These are phyloP conservation scores for Cyclostephanos invisitatus DNA, from an alignment of 108 stramenopile genomes.

Conservation along the genomic window DNA sequence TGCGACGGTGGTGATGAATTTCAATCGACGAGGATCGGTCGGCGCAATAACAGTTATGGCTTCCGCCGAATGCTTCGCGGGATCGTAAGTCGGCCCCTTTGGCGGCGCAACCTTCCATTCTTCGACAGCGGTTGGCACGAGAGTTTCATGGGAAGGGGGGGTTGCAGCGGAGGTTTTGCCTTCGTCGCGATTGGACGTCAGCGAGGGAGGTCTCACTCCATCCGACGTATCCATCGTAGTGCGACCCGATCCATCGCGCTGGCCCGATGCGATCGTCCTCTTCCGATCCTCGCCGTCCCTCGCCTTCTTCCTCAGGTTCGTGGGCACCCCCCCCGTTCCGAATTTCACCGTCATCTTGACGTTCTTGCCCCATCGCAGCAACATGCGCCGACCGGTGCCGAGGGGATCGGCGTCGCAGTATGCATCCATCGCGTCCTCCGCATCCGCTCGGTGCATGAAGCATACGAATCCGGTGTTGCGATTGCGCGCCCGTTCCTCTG, in stretches of 20 bases:
- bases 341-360: conserved; percentile 64
- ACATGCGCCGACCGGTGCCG: conserved; percentile 61
- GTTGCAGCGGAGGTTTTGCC: neutral
- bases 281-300: conserved; percentile 6
- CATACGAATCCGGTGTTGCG: conserved; percentile 91
- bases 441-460: conserved; percentile 81
- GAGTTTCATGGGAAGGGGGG: conserved; percentile 13
- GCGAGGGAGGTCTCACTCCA: neutral
- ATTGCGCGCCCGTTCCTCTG: conserved; percentile 79
- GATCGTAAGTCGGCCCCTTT: conserved; percentile 44
- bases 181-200: neutral
- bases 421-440: conserved; percentile 87
- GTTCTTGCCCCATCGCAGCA: conserved; percentile 81
- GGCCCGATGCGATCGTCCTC: neutral
- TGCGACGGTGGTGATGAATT: conserved; percentile 64
- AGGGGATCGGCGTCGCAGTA: conserved; percentile 80
- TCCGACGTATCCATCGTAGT: neutral
- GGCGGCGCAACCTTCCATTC: neutral
- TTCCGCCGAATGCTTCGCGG: conserved; percentile 35
- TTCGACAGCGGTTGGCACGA: neutral
- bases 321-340: conserved; percentile 53
- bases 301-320: conserved; percentile 40
- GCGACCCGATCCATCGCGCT: neutral
- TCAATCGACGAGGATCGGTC: conserved; percentile 48
- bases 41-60: conserved; percentile 59